A percentile compares a stretch with the other conserved stretches of the same genome.
Conservation (phyloP, 139 green algal genomes). For the Picochlorum sp. region DNA sequence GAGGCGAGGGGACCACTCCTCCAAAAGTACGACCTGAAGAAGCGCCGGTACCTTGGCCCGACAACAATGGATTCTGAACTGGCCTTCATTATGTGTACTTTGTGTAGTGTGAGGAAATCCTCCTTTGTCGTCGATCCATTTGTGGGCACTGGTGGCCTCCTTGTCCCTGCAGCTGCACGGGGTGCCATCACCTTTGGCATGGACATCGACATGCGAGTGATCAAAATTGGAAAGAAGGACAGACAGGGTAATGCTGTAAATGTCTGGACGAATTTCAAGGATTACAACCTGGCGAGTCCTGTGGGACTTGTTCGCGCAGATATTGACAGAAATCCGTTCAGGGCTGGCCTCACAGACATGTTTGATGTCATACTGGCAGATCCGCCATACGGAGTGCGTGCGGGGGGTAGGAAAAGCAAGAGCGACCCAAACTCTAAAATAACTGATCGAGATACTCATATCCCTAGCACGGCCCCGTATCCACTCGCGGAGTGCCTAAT, state of each 20-base stretch:
- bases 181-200: slow-evolving; percentile 59
- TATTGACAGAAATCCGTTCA: slow-evolving; percentile 53
- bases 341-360: slow-evolving; percentile 40
- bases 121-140: slow-evolving; percentile 67
- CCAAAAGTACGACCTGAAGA: slow-evolving; percentile 48
- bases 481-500: slow-evolving; percentile 75
- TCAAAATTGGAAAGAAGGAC: slow-evolving; percentile 48
- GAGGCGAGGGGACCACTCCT: background rate
- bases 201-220: slow-evolving; percentile 75
- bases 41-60: slow-evolving; percentile 80
- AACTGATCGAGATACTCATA: slow-evolving; percentile 5
- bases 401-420: slow-evolving; percentile 75
- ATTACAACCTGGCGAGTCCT: slow-evolving; percentile 66
- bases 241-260: slow-evolving; percentile 31
- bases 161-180: slow-evolving; percentile 67
- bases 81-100: slow-evolving; percentile 89
- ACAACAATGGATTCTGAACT: slow-evolving; percentile 94
- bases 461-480: slow-evolving; percentile 60
- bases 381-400: slow-evolving; percentile 90
- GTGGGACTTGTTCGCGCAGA: slow-evolving; percentile 70
- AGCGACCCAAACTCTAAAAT: slow-evolving; percentile 10
- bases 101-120: slow-evolving; percentile 43
- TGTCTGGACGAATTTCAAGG: slow-evolving; percentile 68
- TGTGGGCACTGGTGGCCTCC: slow-evolving; percentile 82
- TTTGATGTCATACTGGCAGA: slow-evolving; percentile 85